Evolutionary conservation across 768 basidiomycete species (phyloP), one percentile per base, ranked within the genome.

Genomic region (Amanita fuliginea): DNA sequence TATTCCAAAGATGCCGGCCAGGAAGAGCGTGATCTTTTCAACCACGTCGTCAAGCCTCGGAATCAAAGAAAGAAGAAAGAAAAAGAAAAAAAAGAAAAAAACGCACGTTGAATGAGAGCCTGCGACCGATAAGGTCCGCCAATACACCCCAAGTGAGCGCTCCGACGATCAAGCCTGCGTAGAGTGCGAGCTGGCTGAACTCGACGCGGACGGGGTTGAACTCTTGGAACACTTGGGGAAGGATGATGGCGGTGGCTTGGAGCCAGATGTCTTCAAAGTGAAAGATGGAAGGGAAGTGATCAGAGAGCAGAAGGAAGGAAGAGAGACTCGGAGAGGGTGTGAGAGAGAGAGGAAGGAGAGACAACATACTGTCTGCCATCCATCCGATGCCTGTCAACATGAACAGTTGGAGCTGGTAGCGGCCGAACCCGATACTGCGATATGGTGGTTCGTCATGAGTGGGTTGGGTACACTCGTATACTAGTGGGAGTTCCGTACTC

Each of bases 1-100:
- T 46, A 74, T 68, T 6, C 78, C 77, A 55, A 80, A 79, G 1
- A 77, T 55, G n/a, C 71, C 75, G 30, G 65, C 64, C 13, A 67
- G 48, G 45, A 67, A 65, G 26, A 67, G 46, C 4, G 64, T 65
- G 11, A 64, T 62, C 62, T 63, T 21, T 14, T 26, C 7, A 28
- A 1, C 28, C 7, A 34, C 3, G 11, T 42, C 22, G 14, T 42
- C 6, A 22, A n/a, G n/a, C n/a, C n/a, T n/a, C n/a, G n/a, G n/a
- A n/a, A n/a, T 24, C 22, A 24, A 5, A 5, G 5, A 5, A 24
- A 24, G 22, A 5, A 24, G 22, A 24, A 24, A 5, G 22, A 24
- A 5, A 24, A 24, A 5, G 22, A 24, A 5, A 24, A 24, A 24
- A 5, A 5, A 5, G 22, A 24, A 24, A 24, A 24, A 24, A 24